These are phyloP conservation scores for Rhytidiadelphus loreus DNA, from an alignment of 225 moss, liverwort and hornwort species.

Conservation along the genomic window DNA sequence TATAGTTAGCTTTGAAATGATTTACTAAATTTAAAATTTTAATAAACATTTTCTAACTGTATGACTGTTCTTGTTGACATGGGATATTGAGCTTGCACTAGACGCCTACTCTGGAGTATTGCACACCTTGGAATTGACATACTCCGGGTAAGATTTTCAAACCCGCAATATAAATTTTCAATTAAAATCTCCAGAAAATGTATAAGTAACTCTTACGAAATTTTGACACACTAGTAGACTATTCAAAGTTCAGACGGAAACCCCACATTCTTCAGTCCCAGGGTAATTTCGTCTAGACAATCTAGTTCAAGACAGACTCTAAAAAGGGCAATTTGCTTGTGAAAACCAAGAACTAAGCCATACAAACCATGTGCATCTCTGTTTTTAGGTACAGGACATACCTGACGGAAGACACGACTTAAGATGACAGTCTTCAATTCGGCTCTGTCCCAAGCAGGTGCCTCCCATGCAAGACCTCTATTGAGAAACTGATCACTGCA, in stretches of 20 bases:
- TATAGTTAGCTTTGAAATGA: not conserved
- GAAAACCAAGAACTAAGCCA: not conserved
- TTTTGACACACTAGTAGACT: not conserved
- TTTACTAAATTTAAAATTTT: not conserved
- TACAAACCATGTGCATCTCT: not conserved
- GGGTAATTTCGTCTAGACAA: not conserved
- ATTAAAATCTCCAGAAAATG: not conserved
- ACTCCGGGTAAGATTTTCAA: not conserved
- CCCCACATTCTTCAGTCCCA: not conserved
- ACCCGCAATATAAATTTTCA: not conserved
- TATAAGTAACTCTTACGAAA: not conserved
- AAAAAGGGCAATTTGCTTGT: not conserved
- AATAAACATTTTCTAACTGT: not conserved
- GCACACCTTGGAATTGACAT: not conserved
- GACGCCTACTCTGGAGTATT: not conserved
- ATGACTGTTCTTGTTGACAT: not conserved
- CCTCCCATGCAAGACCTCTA: constrained; percentile 33
- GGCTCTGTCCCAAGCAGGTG: constrained; percentile 28
- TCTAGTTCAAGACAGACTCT: not conserved
- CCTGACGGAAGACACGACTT: constrained; percentile 32
- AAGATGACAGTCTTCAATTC: constrained; percentile 20
- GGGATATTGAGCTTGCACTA: not conserved
- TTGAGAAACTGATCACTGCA: constrained; percentile 14
- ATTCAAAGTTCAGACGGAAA: not conserved
- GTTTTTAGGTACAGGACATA: not conserved